Conservation (phyloP, 768 basidiomycete genomes). For the Mycena alexandri region DNA sequence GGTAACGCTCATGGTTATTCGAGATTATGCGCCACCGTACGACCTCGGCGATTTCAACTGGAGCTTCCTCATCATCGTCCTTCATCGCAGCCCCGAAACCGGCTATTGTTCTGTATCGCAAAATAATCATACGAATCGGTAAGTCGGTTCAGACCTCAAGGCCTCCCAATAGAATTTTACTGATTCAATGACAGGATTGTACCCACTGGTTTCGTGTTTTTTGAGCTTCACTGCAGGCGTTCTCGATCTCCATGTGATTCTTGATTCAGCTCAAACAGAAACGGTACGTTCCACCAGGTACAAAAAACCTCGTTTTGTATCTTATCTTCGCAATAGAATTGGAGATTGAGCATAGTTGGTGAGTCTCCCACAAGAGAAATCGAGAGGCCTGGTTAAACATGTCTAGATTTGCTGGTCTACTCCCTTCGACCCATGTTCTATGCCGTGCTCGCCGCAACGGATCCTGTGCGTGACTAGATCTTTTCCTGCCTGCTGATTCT, state of each 20-base stretch:
- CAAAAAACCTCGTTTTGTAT: no score
- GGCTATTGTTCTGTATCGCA: constrained; percentile 12
- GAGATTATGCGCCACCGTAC: constrained; percentile 5
- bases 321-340: constrained; percentile 10
- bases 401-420: constrained; percentile 14
- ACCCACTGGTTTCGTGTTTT: constrained; percentile 19
- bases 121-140: constrained; percentile 26
- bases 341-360: constrained; percentile 13
- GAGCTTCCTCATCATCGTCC: background rate
- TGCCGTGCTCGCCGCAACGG: background rate
- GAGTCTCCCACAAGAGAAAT: background rate
- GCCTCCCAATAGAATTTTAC: background rate
- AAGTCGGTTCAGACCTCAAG: background rate
- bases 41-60: background rate
- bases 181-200: background rate
- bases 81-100: background rate
- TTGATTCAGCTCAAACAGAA: background rate
- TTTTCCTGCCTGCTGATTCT: background rate
- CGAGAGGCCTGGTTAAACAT: background rate
- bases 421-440: constrained; percentile 10
- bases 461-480: constrained; percentile 16
- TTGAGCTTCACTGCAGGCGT: background rate
- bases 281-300: background rate
- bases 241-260: constrained; percentile 5
- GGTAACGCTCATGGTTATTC: background rate